Evolutionary conservation across 148 eudicot species (phyloP).

Genomic region (Diospyros kaki): DNA sequence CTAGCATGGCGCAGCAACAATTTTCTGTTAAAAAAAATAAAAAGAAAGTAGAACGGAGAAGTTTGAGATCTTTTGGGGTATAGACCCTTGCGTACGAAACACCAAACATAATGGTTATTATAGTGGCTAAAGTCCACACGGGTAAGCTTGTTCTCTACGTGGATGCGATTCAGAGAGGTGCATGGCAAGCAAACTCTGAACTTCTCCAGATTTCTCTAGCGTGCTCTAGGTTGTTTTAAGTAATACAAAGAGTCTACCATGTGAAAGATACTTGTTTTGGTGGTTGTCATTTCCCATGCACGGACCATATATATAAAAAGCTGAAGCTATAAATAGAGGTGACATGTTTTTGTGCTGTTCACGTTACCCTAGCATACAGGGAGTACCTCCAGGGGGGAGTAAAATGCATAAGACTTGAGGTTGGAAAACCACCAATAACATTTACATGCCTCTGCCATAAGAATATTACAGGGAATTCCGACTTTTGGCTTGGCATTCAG

Average conservation of each 20-base stretch:
- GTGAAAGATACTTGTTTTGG: too few relatives aligned
- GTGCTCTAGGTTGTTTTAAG: too few relatives aligned
- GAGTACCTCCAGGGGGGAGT: background rate
- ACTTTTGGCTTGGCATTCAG: slow-evolving; percentile 61
- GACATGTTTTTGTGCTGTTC: background rate
- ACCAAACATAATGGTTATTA: background rate
- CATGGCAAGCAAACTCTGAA: too few relatives aligned
- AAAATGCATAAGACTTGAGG: slow-evolving; percentile 7
- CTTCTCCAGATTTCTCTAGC: too few relatives aligned
- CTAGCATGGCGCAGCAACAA: background rate
- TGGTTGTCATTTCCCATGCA: too few relatives aligned
- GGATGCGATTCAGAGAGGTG: background rate
- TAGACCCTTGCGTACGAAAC: too few relatives aligned
- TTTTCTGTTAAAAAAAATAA: background rate
- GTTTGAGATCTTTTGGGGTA: background rate
- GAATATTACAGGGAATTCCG: slow-evolving; percentile 39
- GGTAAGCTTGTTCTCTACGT: background rate
- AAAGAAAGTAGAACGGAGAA: background rate
- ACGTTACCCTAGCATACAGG: background rate
- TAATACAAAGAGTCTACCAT: too few relatives aligned
- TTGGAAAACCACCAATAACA: background rate
- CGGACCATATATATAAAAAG: background rate
- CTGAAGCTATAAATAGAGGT: background rate
- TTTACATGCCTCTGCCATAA: background rate
- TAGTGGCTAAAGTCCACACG: background rate